Evolutionary conservation across 106 monocot genomes (phyloP), one percentile per base, ranked within the genome.

Genomic region (Amphibolis antarctica): DNA sequence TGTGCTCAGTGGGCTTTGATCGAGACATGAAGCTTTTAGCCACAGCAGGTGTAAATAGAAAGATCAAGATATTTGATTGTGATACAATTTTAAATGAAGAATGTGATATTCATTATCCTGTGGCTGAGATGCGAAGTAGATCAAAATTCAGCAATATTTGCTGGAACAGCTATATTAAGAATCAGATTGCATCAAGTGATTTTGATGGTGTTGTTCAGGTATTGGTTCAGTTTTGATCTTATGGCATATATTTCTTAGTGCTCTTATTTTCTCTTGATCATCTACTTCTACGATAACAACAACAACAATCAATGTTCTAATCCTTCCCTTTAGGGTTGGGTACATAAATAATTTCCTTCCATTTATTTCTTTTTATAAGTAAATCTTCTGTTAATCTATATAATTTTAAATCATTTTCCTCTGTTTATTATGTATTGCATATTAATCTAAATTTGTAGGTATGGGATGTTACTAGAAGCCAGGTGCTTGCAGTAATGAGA

Each of bases 171-270:
- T 98, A 98, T 53, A 91, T 98, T 61, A 98, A 98, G 76, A 98
- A 70, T 74, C 96, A 90, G 60, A 90, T 98, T 66, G 96, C 90
- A 59, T 98, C 96, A 17, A 98, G 96, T 64, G 90, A 98, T 36
- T 98, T 98, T 66, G 90, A 98, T 56, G 96, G 96, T 48, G 80
- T 81, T 70, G 85, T 98, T 46, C 90, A 98, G 96, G 96, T 98
- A 67, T 19, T 9, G 36, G 36, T 7, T 36, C 7, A 7, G 36
- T 36, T 2, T 36, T 36, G 36, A 36, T 36, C 36, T 36, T 36
- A 36, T 36, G 7, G 4, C 7, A 36, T 36, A 2, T 36, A 36
- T 7, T 36, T 36, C 36, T 7, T 36, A 36, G 36, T 36, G 36
- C 4, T 36, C 36, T 36, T 36, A 51, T 44, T 17, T 57, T 48